phyloP scores from a whole-genome alignment of 495 filamentous ascomycete genomes.

The Recurvomyces mirabilis region DNA sequence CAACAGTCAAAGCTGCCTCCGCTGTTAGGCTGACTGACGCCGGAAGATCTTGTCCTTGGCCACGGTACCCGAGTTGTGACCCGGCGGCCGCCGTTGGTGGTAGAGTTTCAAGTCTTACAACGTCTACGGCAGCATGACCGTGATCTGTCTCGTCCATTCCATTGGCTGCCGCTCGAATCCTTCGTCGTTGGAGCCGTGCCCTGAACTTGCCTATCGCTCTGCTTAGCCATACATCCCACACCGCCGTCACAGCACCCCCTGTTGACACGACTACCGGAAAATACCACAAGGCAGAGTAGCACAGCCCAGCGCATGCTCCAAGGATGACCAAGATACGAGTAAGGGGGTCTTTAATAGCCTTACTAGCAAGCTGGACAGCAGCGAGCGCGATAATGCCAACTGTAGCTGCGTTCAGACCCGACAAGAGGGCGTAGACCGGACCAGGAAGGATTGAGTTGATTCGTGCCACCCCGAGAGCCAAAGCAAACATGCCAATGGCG shows the following conservation, averaged over 20 bases:
- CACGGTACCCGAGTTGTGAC: no score
- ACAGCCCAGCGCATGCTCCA: slow-evolving; percentile 56
- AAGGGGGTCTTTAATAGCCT: slow-evolving; percentile 63
- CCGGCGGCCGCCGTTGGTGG: no score
- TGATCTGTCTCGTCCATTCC: no score
- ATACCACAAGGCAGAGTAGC: slow-evolving; percentile 74
- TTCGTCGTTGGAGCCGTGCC: no score
- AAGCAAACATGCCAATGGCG: slow-evolving; percentile 63
- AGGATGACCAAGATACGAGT: slow-evolving; percentile 59
- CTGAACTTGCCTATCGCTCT: no score
- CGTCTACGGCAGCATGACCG: no score
- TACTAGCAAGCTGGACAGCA: slow-evolving; percentile 60
- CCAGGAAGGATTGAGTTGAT: slow-evolving; percentile 50
- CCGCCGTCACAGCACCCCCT: slow-evolving; percentile 43
- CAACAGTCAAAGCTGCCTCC: no score
- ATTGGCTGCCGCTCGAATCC: no score
- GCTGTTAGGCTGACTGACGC: no score
- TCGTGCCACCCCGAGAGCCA: slow-evolving; percentile 55
- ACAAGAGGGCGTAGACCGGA: slow-evolving; percentile 63
- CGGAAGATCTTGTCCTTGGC: no score
- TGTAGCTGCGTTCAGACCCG: slow-evolving; percentile 65
- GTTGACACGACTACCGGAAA: slow-evolving; percentile 61
- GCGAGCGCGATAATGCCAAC: slow-evolving; percentile 74
- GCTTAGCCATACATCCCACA: no score
- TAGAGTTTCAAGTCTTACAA: no score